Percentiles rank a stretch among this genome's conserved stretches.
Conservation (phyloP, 2,329 filamentous ascomycete species). For the Phialocephala subalpina region DNA sequence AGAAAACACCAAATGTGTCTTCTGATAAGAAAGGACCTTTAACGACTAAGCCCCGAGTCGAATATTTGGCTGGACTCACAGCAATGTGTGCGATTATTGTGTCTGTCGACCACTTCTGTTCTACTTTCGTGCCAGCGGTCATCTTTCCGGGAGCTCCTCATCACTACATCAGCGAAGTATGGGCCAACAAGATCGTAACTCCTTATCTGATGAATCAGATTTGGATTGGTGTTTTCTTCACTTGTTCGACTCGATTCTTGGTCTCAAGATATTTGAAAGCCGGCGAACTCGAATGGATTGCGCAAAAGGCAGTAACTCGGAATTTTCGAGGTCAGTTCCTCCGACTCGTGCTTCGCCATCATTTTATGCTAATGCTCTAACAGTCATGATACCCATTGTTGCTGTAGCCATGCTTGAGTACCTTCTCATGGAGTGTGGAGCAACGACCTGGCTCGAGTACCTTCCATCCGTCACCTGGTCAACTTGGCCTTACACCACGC, state of each 20-base stretch:
- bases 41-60: conserved; percentile 46
- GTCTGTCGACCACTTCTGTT: conserved; percentile 53
- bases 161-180: conserved; percentile 51
- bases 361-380: neutral
- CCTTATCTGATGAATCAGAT: conserved; percentile 54
- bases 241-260: conserved; percentile 55
- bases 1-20: neutral
- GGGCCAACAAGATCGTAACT: conserved; percentile 51
- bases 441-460: conserved; percentile 52
- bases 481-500: conserved; percentile 53
- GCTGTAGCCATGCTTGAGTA: conserved; percentile 54
- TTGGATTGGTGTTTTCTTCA: conserved; percentile 58
- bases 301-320: conserved; percentile 52
- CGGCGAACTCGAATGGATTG: conserved; percentile 51
- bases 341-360: neutral
- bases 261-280: conserved; percentile 50
- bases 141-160: conserved; percentile 46
- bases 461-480: conserved; percentile 56
- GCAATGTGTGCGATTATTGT: conserved; percentile 53
- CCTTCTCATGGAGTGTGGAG: conserved; percentile 54
- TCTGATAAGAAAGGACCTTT: conserved; percentile 10
- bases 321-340: conserved; percentile 45
- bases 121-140: conserved; percentile 52
- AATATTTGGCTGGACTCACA: conserved; percentile 55
- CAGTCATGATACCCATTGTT: conserved; percentile 53